Conservation (phyloP, 139 green algal genomes). For the Tetradesmus obliquus region DNA sequence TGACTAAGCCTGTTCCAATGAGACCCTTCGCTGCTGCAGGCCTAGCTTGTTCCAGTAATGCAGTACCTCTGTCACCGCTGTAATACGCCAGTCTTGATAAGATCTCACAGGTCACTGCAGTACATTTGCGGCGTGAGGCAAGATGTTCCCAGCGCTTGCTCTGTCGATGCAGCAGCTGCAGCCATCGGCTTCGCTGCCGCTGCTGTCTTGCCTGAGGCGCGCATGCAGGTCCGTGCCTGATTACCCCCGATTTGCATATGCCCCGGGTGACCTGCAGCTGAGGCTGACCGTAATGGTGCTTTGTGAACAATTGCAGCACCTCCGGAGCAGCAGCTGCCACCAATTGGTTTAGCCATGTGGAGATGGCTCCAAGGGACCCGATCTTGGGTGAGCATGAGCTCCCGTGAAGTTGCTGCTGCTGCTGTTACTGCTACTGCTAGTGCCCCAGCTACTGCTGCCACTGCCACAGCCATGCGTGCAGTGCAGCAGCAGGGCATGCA, state of each 20-base stretch:
- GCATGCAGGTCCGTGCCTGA: not conserved
- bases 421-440: not conserved
- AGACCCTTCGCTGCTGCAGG: not conserved
- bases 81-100: not conserved
- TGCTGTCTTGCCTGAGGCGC: not conserved
- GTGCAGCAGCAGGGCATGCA: too few relatives aligned
- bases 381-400: slow-evolving; percentile 61
- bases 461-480: too few relatives aligned
- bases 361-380: slow-evolving; percentile 66
- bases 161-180: slow-evolving; percentile 31
- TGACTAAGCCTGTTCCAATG: not conserved
- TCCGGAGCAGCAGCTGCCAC: slow-evolving; percentile 27
- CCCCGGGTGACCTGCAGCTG: not conserved
- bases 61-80: not conserved
- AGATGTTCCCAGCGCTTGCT: not conserved
- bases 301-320: not conserved
- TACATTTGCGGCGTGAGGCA: not conserved
- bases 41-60: not conserved
- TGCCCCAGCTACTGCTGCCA: not conserved
- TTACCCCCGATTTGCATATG: not conserved
- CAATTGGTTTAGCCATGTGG: slow-evolving; percentile 63
- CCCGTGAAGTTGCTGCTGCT: too few relatives aligned
- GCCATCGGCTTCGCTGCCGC: not conserved
- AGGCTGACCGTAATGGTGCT: not conserved
- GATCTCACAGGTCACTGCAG: not conserved